Evolutionary conservation across 1,139 yeast genomes (phyloP), one percentile per base, ranked within the genome.

Genomic region (Pichia sp.): DNA sequence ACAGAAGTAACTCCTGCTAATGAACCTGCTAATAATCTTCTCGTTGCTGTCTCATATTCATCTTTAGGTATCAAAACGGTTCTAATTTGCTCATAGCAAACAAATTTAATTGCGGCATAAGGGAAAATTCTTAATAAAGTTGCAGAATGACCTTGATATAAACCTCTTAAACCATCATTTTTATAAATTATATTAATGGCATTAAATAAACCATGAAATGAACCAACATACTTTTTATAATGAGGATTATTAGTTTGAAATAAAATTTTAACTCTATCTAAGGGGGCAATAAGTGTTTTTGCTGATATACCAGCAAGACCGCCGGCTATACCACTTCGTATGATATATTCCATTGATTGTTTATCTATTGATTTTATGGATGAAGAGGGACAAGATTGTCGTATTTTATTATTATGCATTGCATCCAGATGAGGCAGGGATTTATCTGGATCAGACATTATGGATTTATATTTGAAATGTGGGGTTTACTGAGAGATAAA

Each of bases 261-360:
- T 47, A 93, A 72, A 61, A 93, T 93, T 71, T 93, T 93, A 58
- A 93, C 93, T 62, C 99, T 77, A 68, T 93, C 99, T 52, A 93
- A 70, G 0, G 99, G 99, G 0, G 99, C 99, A 46, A 93, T 87
- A 50, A 91, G 73, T 0, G 98, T 90, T 65, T 93, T 93, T 8
- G 97, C 99, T 10, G 95, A 89, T 51, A 91, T 83, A 0, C 99
- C 99, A 0, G 99, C 97, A 1, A 89, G 63, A 0, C 99, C 99
- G 14, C 99, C 99, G 0, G 99, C 96, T 1, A 90, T 62, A 0
- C 96, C 99, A 28, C 95, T 85, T 56, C 89, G 76, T 36, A 88
- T 57, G 22, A 93, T 83, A 67, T 93, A 93, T 53, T 87, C 91
- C 36, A 84, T 58, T 8, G 91, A 84, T 54, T 81, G 87, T 62